Base-by-base conservation (phyloP, 805 yeast genomes). In the Debaryomyces maramus region DNA sequence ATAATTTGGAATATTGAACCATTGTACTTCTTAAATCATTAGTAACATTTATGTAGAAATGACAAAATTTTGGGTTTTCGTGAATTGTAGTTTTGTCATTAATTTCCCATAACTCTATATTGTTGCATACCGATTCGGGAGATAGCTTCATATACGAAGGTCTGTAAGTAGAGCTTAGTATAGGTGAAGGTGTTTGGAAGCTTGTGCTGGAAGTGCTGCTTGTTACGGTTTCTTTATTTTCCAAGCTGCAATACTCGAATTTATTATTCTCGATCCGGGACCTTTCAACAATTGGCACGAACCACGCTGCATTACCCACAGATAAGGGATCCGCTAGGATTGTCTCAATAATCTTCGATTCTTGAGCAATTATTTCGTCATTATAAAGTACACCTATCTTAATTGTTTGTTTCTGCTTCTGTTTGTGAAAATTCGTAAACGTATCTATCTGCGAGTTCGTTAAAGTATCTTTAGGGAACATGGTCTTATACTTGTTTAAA, bases 241-340 rank as follows among this genome's bases (percentile, higher is more conserved):
- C 34, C 17, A 38, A 22, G 6, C 42, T 41, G n/a, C n/a, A n/a
- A 20, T 50, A 59, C 5, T 36, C 33, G 36, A 67, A 59, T 8
- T 38, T 36, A 37, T 56, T 56, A 32, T 53, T 58, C 7, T 41
- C 40, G 1, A 38, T 21, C 8, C 52, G 40, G 14, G 50, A 20
- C 32, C 75, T 52, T 3, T 36, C 32, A 6, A 31, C 48, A 4
- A 70, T 42, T 19, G 45, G 34, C n/a, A 52, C 34, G 18, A 60
- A 63, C 73, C 73, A 66, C 10, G 23, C n/a, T 16, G 51, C 42
- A 41, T 62, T 66, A 9, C 48, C 49, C 9, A 46, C 51, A 10
- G 74, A 57, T 36, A 70, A 53, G 5, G 75, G 75, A 40, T 70
- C 74, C 1, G 74, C 67, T 28, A 70, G 52, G 8, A 70, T 44